Percentiles rank a stretch among this genome's conserved stretches.
These are phyloP conservation scores for Chimonanthus salicifolius DNA, from an alignment of 164 flowering plant genomes.

Conservation along the genomic window DNA sequence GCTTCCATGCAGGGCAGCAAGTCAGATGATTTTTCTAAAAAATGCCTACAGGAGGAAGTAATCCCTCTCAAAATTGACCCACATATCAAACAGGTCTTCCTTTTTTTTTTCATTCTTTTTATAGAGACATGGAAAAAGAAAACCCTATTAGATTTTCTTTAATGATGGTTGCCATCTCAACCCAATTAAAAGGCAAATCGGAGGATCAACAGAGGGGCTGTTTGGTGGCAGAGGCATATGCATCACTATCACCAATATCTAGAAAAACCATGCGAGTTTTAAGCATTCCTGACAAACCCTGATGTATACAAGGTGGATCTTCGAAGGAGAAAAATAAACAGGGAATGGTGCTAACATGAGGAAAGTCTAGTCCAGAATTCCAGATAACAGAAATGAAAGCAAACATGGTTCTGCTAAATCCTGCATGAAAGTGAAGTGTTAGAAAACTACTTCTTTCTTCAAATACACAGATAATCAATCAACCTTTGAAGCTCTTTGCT, in stretches of 20 bases:
- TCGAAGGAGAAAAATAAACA: not conserved
- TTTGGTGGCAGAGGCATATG: not conserved
- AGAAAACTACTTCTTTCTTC: not conserved
- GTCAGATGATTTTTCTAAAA: not conserved
- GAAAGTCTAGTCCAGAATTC: not conserved
- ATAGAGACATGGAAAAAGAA: too few relatives aligned
- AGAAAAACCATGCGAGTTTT: too few relatives aligned
- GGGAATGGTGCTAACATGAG: not conserved
- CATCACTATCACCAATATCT: not conserved
- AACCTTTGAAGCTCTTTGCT: too few relatives aligned
- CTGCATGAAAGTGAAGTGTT: not conserved
- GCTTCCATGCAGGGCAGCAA: not conserved
- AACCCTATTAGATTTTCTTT: too few relatives aligned
- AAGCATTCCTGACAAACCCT: not conserved
- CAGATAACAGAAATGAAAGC: not conserved
- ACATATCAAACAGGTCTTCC: too few relatives aligned
- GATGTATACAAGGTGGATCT: too few relatives aligned
- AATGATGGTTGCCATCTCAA: not conserved
- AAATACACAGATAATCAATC: not conserved
- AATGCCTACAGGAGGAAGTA: not conserved
- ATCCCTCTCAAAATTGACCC: too few relatives aligned
- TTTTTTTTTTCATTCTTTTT: too few relatives aligned
- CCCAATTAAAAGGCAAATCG: not conserved
- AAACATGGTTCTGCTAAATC: not conserved
- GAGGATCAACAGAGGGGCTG: not conserved